Evolutionary conservation across 2,329 filamentous ascomycete species (phyloP).

Genomic region (Arthrinium phaeospermum): DNA sequence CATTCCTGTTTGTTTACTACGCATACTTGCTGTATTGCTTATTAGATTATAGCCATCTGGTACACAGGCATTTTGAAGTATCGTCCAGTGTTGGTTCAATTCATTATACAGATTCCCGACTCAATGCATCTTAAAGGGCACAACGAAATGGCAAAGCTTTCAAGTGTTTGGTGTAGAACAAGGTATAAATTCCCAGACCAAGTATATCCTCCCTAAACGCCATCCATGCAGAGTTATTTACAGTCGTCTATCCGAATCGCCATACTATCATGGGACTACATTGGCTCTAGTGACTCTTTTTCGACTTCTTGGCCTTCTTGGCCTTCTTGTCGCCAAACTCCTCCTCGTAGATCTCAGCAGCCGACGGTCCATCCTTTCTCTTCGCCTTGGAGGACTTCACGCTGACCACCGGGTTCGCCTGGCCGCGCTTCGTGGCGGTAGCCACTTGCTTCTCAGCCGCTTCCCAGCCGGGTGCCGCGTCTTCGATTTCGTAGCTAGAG

Average conservation of each 20-base stretch:
- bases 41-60: not conserved
- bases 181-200: slow-evolving; percentile 11
- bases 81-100: not conserved
- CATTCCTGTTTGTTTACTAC: not conserved
- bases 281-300: slow-evolving; percentile 9
- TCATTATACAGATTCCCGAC: not conserved
- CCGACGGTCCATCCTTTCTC: slow-evolving; percentile 69
- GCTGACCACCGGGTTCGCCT: slow-evolving; percentile 71
- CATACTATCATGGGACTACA: not conserved
- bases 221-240: slow-evolving; percentile 17
- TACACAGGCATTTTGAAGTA: not conserved
- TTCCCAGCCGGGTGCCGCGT: slow-evolving; percentile 65
- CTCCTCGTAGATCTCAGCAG: slow-evolving; percentile 67
- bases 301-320: slow-evolving; percentile 54
- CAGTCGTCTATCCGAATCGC: not conserved
- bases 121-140: not conserved
- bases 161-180: not conserved
- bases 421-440: slow-evolving; percentile 58
- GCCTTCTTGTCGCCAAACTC: slow-evolving; percentile 57
- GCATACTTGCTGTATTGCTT: not conserved
- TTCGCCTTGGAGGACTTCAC: slow-evolving; percentile 81
- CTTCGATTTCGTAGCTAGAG: slow-evolving; percentile 68
- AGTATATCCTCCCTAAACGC: slow-evolving; percentile 13
- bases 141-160: not conserved
- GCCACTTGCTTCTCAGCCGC: slow-evolving; percentile 79